A percentile compares a stretch with the other conserved stretches of the same genome.
These are phyloP conservation scores for Chimonanthus salicifolius DNA, from an alignment of 164 flowering plant species.

Conservation along the genomic window DNA sequence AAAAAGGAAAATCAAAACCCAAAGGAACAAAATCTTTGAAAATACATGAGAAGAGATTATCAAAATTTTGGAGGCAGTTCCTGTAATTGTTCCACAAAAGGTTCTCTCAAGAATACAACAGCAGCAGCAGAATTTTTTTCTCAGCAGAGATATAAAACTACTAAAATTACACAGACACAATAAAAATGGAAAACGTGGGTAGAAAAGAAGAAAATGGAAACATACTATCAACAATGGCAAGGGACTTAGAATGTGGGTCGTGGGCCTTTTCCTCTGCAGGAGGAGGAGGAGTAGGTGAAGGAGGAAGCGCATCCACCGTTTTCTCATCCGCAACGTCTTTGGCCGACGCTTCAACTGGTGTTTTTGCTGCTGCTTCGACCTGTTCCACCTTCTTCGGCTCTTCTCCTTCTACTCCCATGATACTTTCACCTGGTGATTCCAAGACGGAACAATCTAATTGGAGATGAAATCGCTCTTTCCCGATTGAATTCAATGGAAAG, in stretches of 20 bases:
- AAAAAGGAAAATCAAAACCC: background rate
- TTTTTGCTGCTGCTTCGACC: conserved; percentile 10
- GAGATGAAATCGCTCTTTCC: no score
- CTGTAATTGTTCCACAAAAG: background rate
- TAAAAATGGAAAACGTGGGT: background rate
- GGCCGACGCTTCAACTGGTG: conserved; percentile 13
- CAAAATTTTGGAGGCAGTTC: no score
- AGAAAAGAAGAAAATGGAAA: background rate
- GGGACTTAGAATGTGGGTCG: conserved; percentile 39
- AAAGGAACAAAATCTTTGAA: background rate
- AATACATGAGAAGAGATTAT: background rate
- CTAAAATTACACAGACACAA: background rate
- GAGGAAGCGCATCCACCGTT: conserved; percentile 21
- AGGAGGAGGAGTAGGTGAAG: conserved; percentile 16
- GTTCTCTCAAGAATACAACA: background rate
- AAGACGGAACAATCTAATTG: no score
- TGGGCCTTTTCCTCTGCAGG: conserved; percentile 27
- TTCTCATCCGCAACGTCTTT: conserved; percentile 38
- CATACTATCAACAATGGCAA: conserved; percentile 44
- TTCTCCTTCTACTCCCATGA: conserved; percentile 3
- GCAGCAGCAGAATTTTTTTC: background rate
- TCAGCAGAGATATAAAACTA: background rate
- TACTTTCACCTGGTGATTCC: background rate
- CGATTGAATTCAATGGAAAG: no score
- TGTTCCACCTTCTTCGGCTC: conserved; percentile 18